Evolutionary conservation across 2,329 filamentous ascomycete species (phyloP).

Genomic region (Penicillium rolfsii): DNA sequence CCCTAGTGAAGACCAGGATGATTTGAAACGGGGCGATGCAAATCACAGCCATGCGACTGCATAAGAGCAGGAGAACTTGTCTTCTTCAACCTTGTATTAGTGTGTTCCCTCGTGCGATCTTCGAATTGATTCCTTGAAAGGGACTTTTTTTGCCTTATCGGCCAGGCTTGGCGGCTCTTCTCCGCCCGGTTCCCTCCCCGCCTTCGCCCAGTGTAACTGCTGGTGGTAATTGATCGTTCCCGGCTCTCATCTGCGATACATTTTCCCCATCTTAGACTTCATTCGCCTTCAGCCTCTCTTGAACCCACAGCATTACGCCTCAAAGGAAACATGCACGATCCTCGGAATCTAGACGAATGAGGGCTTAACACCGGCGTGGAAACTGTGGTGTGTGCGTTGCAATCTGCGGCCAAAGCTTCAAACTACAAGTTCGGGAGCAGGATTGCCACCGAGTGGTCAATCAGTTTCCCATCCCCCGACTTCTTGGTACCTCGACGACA

Average conservation of each 20-base stretch:
- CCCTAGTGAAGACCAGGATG: too few relatives aligned
- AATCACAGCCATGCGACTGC: background rate
- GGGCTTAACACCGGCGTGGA: conserved; percentile 18
- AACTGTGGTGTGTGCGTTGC: conserved; percentile 5
- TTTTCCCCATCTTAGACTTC: background rate
- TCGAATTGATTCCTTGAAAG: background rate
- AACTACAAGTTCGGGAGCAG: conserved; percentile 1
- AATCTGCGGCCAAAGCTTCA: background rate
- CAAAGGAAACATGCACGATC: conserved; percentile 2
- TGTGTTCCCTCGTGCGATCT: background rate
- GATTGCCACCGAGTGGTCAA: conserved; percentile 8
- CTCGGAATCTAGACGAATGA: conserved; percentile 11
- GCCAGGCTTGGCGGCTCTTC: conserved; percentile 1
- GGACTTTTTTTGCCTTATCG: background rate
- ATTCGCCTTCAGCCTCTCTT: background rate
- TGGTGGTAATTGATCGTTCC: background rate
- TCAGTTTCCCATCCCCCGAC: background rate
- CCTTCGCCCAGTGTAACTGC: background rate
- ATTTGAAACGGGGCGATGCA: background rate
- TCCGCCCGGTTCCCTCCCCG: conserved; percentile 7
- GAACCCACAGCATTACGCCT: background rate
- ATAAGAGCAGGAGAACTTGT: background rate
- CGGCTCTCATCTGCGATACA: background rate
- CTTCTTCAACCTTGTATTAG: background rate
- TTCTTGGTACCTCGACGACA: background rate